Conservation (phyloP, 78 protist genomes). For the Dictyostelium purpureum region DNA sequence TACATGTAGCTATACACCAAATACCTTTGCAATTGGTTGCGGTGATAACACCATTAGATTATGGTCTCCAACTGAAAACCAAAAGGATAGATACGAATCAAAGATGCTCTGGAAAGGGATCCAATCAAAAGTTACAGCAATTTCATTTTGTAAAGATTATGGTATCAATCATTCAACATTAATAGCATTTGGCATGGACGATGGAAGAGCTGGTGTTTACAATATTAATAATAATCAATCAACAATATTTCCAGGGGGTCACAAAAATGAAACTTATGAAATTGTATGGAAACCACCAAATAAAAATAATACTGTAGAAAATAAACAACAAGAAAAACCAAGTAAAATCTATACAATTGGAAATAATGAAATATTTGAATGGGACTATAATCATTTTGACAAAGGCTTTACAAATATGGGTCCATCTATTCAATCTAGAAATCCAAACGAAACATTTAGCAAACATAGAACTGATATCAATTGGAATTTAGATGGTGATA, state of each 20-base stretch:
- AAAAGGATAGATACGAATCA: constrained; percentile 1
- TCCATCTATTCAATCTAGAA: not conserved
- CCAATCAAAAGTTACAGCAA: constrained; percentile 54
- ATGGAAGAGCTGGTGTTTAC: constrained; percentile 55
- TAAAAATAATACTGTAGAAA: not conserved
- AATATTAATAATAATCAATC: constrained; percentile 22
- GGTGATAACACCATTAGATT: constrained; percentile 60
- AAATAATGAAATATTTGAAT: constrained; percentile 4
- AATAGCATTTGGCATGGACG: constrained; percentile 76
- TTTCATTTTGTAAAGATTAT: constrained; percentile 5
- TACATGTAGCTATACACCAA: constrained; percentile 12
- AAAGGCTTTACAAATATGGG: not conserved
- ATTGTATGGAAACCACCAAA: constrained; percentile 1
- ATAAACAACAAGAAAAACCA: not conserved
- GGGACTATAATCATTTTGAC: constrained; percentile 3
- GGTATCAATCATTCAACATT: not conserved
- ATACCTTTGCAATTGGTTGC: constrained; percentile 48
- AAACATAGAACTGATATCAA: constrained; percentile 17
- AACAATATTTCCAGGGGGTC: constrained; percentile 57
- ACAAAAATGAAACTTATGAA: constrained; percentile 51
- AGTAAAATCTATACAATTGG: constrained; percentile 8
- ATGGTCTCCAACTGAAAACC: constrained; percentile 44
- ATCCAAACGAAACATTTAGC: not conserved
- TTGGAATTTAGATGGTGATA: constrained; percentile 8
- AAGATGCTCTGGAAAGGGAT: constrained; percentile 61